These are phyloP conservation scores for Ceratobasidium sp. DNA, from an alignment of 1,284 basidiomycete species.

Conservation along the genomic window DNA sequence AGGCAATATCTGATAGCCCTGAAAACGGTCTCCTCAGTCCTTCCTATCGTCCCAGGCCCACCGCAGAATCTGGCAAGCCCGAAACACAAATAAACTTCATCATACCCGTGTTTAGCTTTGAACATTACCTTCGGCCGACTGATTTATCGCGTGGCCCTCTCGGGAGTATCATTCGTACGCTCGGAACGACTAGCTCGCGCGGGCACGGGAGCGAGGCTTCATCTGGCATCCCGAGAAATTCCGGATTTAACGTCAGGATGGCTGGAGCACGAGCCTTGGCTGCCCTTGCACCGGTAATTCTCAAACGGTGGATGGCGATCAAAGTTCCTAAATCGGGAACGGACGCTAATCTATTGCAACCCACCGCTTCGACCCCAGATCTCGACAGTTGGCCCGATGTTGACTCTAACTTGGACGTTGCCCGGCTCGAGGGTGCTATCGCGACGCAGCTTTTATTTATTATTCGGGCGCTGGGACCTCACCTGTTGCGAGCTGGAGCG, in stretches of 20 bases:
- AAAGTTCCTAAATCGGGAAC: constrained; percentile 17
- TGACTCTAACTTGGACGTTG: constrained; percentile 6
- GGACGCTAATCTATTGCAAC: background rate
- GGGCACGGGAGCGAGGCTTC: background rate
- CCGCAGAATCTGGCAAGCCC: background rate
- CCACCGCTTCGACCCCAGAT: background rate
- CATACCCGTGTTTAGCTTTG: constrained; percentile 37
- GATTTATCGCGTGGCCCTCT: constrained; percentile 34
- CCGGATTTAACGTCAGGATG: background rate
- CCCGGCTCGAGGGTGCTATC: constrained; percentile 23
- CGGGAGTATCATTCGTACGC: constrained; percentile 20
- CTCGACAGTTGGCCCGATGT: constrained; percentile 17
- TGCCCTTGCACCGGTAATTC: constrained; percentile 23
- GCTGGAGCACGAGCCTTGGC: constrained; percentile 30
- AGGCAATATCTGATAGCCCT: background rate
- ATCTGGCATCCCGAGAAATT: background rate
- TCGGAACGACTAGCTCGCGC: background rate
- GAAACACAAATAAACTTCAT: constrained; percentile 4
- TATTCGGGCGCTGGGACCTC: constrained; percentile 18
- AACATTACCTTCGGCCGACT: constrained; percentile 39
- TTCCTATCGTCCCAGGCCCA: background rate
- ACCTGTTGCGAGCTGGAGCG: constrained; percentile 33
- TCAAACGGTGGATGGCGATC: constrained; percentile 27
- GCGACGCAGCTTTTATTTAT: constrained; percentile 7
- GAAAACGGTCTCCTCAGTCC: constrained; percentile 9